These are phyloP conservation scores for Penicillium pancosmium DNA, from an alignment of 495 filamentous ascomycete species.

Conservation along the genomic window DNA sequence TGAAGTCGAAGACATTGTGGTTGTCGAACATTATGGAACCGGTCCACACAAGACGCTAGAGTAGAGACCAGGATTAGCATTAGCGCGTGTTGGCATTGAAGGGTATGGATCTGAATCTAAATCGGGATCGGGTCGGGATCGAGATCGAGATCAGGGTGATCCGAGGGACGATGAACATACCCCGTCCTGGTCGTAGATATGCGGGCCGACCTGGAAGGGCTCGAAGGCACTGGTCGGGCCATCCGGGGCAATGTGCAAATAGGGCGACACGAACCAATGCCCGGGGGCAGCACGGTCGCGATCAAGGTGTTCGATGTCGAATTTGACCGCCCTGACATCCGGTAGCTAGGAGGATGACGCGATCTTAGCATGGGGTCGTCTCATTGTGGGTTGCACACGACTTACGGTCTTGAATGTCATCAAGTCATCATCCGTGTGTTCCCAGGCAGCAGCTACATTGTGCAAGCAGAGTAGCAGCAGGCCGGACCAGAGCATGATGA, in stretches of 20 bases:
- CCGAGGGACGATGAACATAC: slow-evolving; percentile 25
- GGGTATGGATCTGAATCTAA: background rate
- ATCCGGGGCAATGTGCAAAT: slow-evolving; percentile 32
- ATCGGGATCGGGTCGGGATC: background rate
- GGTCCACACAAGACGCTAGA: slow-evolving; percentile 39
- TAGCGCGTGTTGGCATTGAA: slow-evolving; percentile 1
- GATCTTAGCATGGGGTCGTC: slow-evolving; percentile 5
- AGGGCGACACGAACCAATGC: slow-evolving; percentile 42
- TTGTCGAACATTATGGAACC: slow-evolving; percentile 36
- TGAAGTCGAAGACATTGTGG: slow-evolving; percentile 42
- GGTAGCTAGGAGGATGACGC: slow-evolving; percentile 26
- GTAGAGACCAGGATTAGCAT: slow-evolving; percentile 9
- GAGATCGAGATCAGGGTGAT: background rate
- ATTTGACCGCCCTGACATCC: slow-evolving; percentile 33
- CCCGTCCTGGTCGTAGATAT: slow-evolving; percentile 43
- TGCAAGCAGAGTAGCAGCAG: slow-evolving; percentile 19
- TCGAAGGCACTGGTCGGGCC: slow-evolving; percentile 27
- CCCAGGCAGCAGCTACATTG: slow-evolving; percentile 17
- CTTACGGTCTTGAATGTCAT: slow-evolving; percentile 28
- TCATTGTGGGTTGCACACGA: background rate
- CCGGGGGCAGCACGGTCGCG: slow-evolving; percentile 31
- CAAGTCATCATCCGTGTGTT: slow-evolving; percentile 23
- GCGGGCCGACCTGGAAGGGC: slow-evolving; percentile 39
- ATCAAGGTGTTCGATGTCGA: slow-evolving; percentile 32
- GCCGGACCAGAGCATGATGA: slow-evolving; percentile 22